These are phyloP conservation scores for Fusarium domesticum DNA, from an alignment of 2,329 filamentous ascomycete genomes.

Conservation along the genomic window DNA sequence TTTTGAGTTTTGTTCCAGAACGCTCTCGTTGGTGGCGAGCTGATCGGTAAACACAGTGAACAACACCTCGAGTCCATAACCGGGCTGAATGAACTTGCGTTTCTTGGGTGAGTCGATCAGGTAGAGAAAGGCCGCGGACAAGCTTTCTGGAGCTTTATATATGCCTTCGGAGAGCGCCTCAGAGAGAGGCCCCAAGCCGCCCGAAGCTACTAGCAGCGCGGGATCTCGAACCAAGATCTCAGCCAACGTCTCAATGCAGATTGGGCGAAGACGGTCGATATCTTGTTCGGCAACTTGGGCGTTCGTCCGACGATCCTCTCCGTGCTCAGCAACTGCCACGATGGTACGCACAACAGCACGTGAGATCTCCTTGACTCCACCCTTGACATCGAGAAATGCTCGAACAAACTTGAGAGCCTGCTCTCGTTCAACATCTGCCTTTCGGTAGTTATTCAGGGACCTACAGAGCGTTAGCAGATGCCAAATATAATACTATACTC, in stretches of 20 bases:
- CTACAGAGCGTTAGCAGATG: conserved; percentile 32
- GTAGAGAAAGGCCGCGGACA: conserved; percentile 84
- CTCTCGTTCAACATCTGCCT: conserved; percentile 94
- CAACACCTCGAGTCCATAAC: conserved; percentile 82
- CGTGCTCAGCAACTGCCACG: conserved; percentile 84
- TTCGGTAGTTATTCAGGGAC: conserved; percentile 91
- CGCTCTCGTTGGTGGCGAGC: conserved; percentile 53
- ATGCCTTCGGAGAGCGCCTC: conserved; percentile 86
- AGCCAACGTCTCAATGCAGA: conserved; percentile 88
- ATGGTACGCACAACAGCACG: conserved; percentile 84
- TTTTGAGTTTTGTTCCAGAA: conserved; percentile 81
- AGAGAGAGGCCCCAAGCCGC: conserved; percentile 82
- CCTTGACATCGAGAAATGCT: conserved; percentile 92
- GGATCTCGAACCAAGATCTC: conserved; percentile 90
- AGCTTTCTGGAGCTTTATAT: conserved; percentile 87
- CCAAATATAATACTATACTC: neutral
- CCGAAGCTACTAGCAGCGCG: conserved; percentile 73
- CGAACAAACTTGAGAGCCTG: conserved; percentile 96
- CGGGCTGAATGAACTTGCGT: conserved; percentile 78
- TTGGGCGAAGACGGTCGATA: conserved; percentile 81
- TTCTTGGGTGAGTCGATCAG: conserved; percentile 80
- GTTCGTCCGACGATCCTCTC: conserved; percentile 80
- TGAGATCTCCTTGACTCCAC: conserved; percentile 83
- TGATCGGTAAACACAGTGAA: conserved; percentile 94
- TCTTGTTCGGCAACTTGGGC: conserved; percentile 65